These are phyloP conservation scores for Termitomyces sp. DNA, from an alignment of 768 basidiomycete species.

Conservation along the genomic window DNA sequence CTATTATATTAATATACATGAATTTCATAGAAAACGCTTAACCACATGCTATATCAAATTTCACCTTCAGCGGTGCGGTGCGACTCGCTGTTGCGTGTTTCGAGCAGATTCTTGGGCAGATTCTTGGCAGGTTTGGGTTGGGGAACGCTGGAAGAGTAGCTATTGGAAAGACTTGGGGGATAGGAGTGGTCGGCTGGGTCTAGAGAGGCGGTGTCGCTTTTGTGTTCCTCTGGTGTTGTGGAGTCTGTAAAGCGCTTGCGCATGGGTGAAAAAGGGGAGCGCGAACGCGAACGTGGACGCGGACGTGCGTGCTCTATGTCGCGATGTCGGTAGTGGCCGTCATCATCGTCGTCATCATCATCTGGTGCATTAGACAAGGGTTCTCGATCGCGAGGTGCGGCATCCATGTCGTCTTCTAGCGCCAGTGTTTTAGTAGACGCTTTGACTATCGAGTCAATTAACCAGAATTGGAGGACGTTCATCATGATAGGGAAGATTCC, in stretches of 20 bases:
- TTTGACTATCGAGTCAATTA: conserved; percentile 92
- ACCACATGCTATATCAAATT: too few relatives aligned
- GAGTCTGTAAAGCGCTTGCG: conserved; percentile 15
- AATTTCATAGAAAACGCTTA: background rate
- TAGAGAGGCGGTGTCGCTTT: conserved; percentile 29
- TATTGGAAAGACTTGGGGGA: conserved; percentile 50
- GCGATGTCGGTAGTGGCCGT: conserved; percentile 15
- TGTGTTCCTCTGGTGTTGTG: conserved; percentile 30
- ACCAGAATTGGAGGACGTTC: conserved; percentile 91
- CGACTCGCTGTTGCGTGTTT: conserved; percentile 33
- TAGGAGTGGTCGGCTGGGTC: conserved; percentile 46
- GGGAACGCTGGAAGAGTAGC: conserved; percentile 30
- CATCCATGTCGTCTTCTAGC: conserved; percentile 32
- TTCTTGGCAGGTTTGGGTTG: conserved; percentile 27
- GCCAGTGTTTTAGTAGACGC: conserved; percentile 39
- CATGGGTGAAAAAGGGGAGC: conserved; percentile 19
- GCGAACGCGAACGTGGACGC: conserved; percentile 31
- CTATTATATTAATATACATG: background rate
- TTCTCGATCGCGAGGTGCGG: conserved; percentile 42
- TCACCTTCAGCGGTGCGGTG: conserved; percentile 39
- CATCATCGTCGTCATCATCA: conserved; percentile 52
- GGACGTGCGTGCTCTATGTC: conserved; percentile 44
- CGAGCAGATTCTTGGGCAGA: too few relatives aligned
- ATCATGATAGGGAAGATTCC: conserved; percentile 85
- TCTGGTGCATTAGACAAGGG: conserved; percentile 56